A percentile compares a stretch with the other conserved stretches of the same genome.
These are phyloP conservation scores for Parsonsia alboflavescens DNA, from an alignment of 257 asterid genomes.

Conservation along the genomic window DNA sequence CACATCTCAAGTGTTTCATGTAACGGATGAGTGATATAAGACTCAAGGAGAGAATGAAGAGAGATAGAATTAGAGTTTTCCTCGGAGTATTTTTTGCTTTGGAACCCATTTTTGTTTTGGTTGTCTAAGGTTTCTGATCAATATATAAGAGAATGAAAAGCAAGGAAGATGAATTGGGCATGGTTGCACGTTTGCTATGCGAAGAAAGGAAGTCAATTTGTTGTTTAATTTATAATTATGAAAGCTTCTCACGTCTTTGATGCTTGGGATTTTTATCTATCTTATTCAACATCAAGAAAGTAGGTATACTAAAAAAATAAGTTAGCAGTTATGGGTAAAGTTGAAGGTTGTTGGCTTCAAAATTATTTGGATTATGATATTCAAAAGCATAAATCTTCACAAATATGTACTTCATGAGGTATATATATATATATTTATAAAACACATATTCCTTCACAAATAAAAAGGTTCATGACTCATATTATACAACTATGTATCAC, in stretches of 20 bases:
- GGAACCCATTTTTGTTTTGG: constrained; percentile 34
- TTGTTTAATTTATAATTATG: not conserved
- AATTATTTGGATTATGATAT: not conserved
- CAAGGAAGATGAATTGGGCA: constrained; percentile 9
- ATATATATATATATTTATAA: too few relatives aligned
- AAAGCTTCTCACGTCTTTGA: constrained; percentile 11
- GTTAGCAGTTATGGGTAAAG: not conserved
- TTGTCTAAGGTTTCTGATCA: not conserved
- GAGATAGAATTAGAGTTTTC: constrained; percentile 25
- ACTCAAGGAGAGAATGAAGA: constrained; percentile 35
- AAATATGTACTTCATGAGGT: too few relatives aligned
- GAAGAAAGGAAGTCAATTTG: not conserved
- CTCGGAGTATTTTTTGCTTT: constrained; percentile 19
- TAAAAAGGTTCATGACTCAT: too few relatives aligned
- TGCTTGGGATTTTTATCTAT: constrained; percentile 4
- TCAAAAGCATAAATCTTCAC: not conserved
- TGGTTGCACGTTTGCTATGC: constrained; percentile 14
- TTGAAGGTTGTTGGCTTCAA: not conserved
- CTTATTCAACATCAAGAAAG: not conserved
- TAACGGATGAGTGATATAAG: constrained; percentile 29
- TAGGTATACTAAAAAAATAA: not conserved
- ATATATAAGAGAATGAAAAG: constrained; percentile 3
- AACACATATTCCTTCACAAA: too few relatives aligned
- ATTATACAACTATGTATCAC: too few relatives aligned
- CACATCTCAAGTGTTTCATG: constrained; percentile 7